Conservation (phyloP, 495 filamentous ascomycete genomes). For the Paragyromitra xinjiangensis region DNA sequence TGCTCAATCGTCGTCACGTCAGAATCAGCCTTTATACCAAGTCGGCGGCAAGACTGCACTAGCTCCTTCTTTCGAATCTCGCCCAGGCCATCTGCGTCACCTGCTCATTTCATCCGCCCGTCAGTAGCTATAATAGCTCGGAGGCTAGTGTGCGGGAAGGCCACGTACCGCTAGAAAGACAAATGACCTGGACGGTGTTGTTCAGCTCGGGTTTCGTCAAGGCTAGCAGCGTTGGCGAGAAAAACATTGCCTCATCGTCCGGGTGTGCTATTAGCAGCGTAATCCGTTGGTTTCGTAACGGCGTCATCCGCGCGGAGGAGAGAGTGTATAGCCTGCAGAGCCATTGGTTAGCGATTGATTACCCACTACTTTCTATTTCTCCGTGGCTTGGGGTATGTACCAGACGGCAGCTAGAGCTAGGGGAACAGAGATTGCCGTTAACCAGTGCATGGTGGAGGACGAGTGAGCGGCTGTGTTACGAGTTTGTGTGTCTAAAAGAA, state of each 20-base stretch:
- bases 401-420: constrained; percentile 32
- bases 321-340: constrained; percentile 40
- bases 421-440: constrained; percentile 21
- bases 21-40: constrained; percentile 75
- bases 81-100: constrained; percentile 87
- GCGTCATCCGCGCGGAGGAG: constrained; percentile 30
- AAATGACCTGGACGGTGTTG: constrained; percentile 93
- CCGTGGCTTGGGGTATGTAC: background rate
- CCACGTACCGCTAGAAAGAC: constrained; percentile 63
- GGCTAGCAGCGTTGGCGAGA: constrained; percentile 83
- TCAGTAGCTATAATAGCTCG: constrained; percentile 2
- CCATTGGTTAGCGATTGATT: background rate
- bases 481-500: constrained; percentile 11
- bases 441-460: constrained; percentile 23
- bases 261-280: constrained; percentile 92
- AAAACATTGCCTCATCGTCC: constrained; percentile 99
- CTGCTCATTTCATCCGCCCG: constrained; percentile 57
- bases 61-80: constrained; percentile 83
- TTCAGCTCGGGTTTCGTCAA: constrained; percentile 76
- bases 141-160: background rate
- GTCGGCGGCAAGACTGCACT: constrained; percentile 72
- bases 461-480: constrained; percentile 33
- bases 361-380: background rate
- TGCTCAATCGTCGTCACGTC: constrained; percentile 87
- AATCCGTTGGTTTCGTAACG: constrained; percentile 32